Percentiles rank a stretch among this genome's conserved stretches.
Conservation (phyloP, 192 early-diverging fungal genomes). For the Gaertneriomyces sp. region DNA sequence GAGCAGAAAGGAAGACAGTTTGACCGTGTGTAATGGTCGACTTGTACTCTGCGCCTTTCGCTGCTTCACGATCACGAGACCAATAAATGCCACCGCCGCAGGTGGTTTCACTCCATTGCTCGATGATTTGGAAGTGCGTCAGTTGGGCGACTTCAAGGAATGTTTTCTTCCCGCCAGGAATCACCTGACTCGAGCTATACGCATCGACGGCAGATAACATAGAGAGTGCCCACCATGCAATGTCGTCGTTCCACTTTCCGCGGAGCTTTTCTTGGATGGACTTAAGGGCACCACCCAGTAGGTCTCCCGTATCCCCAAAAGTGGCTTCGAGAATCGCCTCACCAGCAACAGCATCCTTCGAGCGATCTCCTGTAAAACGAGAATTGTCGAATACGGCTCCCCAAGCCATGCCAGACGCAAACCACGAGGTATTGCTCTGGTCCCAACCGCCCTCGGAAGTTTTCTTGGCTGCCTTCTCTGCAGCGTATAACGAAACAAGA, state of each 20-base stretch:
- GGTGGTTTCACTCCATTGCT: slow-evolving; percentile 35
- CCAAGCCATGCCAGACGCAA: slow-evolving; percentile 31
- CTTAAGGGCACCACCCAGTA: slow-evolving; percentile 23
- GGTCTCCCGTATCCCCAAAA: slow-evolving; percentile 15
- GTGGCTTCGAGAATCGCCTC: slow-evolving; percentile 17
- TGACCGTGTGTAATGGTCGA: slow-evolving; percentile 44
- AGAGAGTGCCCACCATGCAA: slow-evolving; percentile 44
- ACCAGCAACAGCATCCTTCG: slow-evolving; percentile 7
- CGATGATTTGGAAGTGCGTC: slow-evolving; percentile 39
- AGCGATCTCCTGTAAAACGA: slow-evolving; percentile 16
- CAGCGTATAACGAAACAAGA: slow-evolving; percentile 12
- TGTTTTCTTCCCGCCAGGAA: slow-evolving; percentile 21
- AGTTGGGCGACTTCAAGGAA: slow-evolving; percentile 25
- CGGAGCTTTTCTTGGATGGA: slow-evolving; percentile 12
- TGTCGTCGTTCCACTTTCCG: slow-evolving; percentile 48
- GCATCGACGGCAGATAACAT: slow-evolving; percentile 35
- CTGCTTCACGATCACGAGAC: slow-evolving; percentile 34
- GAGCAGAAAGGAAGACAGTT: slow-evolving; percentile 30
- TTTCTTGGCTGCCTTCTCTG: slow-evolving; percentile 5
- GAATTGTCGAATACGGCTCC: slow-evolving; percentile 23
- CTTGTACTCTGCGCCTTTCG: slow-evolving; percentile 33
- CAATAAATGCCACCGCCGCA: slow-evolving; percentile 49
- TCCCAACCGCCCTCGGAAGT: slow-evolving; percentile 13
- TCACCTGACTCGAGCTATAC: slow-evolving; percentile 16
- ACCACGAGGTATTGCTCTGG: slow-evolving; percentile 28